A percentile compares a stretch with the other conserved stretches of the same genome.
Evolutionary conservation across 2,329 filamentous ascomycete species (phyloP).

Genomic region (Paracorniculantispora psalliotae): DNA sequence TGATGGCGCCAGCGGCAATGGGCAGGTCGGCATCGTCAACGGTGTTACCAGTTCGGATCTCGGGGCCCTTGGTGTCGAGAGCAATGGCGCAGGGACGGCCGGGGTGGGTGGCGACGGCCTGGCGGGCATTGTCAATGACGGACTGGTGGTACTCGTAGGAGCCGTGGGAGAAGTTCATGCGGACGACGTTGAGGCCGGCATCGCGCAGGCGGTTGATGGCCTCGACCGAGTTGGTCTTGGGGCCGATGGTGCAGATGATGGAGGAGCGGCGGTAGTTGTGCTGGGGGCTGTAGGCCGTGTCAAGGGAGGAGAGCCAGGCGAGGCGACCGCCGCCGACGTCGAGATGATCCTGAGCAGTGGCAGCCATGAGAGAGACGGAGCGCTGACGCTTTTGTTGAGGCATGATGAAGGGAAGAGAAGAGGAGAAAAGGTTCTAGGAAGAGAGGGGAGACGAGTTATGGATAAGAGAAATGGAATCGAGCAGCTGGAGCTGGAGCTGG

Average conservation of each 20-base stretch:
- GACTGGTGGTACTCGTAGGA: constrained; percentile 94
- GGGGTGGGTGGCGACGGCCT: constrained; percentile 70
- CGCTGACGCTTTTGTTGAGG: constrained; percentile 28
- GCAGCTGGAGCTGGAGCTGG: not conserved
- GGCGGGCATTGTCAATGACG: constrained; percentile 91
- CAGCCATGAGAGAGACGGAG: constrained; percentile 43
- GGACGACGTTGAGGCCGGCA: constrained; percentile 93
- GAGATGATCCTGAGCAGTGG: constrained; percentile 80
- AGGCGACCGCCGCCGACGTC: constrained; percentile 69
- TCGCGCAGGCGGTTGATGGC: constrained; percentile 91
- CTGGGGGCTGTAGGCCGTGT: constrained; percentile 81
- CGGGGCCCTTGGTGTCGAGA: constrained; percentile 66
- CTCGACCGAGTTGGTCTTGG: constrained; percentile 97
- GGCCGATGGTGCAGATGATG: constrained; percentile 98
- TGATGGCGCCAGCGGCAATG: constrained; percentile 73
- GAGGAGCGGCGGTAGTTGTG: constrained; percentile 93
- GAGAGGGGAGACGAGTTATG: not conserved
- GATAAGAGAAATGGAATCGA: constrained; percentile 1
- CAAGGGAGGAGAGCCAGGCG: constrained; percentile 64
- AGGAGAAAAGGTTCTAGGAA: constrained; percentile 10
- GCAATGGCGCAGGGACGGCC: constrained; percentile 94
- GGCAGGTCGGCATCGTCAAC: constrained; percentile 87
- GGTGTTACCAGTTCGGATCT: constrained; percentile 60
- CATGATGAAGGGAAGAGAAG: constrained; percentile 26
- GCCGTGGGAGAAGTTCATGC: constrained; percentile 94